phyloP scores from a whole-genome alignment of 2,329 filamentous ascomycete genomes.

The Fusarium liriodendri region DNA sequence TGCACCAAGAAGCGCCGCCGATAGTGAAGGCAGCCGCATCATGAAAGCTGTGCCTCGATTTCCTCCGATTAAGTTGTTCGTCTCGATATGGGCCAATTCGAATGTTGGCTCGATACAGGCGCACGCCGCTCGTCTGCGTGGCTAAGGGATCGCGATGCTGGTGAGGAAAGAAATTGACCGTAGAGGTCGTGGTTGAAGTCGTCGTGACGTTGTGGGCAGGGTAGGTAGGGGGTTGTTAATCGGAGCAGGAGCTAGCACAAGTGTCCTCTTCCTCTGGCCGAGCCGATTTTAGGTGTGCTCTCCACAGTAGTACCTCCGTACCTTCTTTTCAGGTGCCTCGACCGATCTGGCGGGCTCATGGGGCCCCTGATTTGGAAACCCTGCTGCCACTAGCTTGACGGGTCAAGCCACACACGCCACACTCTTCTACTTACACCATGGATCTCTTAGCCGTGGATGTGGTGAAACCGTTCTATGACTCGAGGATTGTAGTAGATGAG shows the following conservation, averaged over 20 bases:
- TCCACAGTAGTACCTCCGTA: conserved; percentile 37
- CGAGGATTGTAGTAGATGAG: background rate
- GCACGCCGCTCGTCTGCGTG: conserved; percentile 36
- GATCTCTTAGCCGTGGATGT: background rate
- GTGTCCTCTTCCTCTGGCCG: conserved; percentile 43
- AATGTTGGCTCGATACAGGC: conserved; percentile 32
- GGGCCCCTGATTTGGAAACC: conserved; percentile 8
- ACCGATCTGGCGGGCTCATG: conserved; percentile 10
- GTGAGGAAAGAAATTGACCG: conserved; percentile 27
- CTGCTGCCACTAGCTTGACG: conserved; percentile 12
- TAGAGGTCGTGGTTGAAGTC: conserved; percentile 34
- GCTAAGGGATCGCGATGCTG: conserved; percentile 17
- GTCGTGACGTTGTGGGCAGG: conserved; percentile 40
- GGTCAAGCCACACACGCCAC: conserved; percentile 20
- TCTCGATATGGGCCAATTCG: conserved; percentile 31
- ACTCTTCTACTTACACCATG: background rate
- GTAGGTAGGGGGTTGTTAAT: conserved; percentile 37
- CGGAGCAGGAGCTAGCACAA: conserved; percentile 43
- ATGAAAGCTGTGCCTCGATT: conserved; percentile 39
- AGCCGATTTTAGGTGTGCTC: conserved; percentile 42
- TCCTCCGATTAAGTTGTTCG: background rate
- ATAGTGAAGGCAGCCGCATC: conserved; percentile 62
- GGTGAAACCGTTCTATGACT: background rate
- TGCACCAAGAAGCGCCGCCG: conserved; percentile 61
- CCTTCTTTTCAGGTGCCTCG: conserved; percentile 1